Conservation (phyloP, 352 stramenopile genomes). For the Phytophthora constricta region DNA sequence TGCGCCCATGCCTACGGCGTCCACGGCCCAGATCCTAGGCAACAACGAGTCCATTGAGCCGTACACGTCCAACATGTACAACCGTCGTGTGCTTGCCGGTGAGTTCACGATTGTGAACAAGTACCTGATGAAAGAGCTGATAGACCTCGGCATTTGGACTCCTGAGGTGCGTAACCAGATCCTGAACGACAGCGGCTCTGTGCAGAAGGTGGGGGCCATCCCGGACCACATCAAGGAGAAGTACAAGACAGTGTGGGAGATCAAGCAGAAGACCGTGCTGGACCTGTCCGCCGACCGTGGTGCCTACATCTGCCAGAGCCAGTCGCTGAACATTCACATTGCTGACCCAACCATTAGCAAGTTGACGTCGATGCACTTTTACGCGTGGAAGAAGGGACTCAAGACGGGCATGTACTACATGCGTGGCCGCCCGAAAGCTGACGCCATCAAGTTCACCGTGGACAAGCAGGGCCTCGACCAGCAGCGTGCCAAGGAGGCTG, state of each 20-base stretch:
- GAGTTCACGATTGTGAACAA: constrained; percentile 99
- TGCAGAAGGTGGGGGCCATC: constrained; percentile 93
- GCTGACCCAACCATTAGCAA: constrained; percentile 97
- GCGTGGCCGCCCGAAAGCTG: constrained; percentile 97
- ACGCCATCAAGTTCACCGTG: constrained; percentile 99
- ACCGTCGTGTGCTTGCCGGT: constrained; percentile 97
- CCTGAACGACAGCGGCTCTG: constrained; percentile 96
- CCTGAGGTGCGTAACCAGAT: constrained; percentile 98
- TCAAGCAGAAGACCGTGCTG: constrained; percentile 97
- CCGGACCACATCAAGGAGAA: constrained; percentile 92
- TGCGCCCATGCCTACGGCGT: constrained; percentile 99
- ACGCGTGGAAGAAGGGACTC: constrained; percentile 99
- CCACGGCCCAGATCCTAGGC: constrained; percentile 98
- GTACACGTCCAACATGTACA: constrained; percentile 99
- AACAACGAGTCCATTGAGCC: constrained; percentile 99
- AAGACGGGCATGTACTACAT: constrained; percentile 99
- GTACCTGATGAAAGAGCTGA: constrained; percentile 98
- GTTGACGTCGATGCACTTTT: constrained; percentile 99
- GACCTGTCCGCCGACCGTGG: constrained; percentile 98
- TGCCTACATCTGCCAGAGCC: constrained; percentile 98
- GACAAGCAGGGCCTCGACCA: constrained; percentile 93
- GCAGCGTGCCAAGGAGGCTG: constrained; percentile 39
- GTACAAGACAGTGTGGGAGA: constrained; percentile 99
- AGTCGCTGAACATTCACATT: constrained; percentile 99
- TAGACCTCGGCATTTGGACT: constrained; percentile 96